Conservation (phyloP, 257 asterid genomes). For the Apocynum venetum region DNA sequence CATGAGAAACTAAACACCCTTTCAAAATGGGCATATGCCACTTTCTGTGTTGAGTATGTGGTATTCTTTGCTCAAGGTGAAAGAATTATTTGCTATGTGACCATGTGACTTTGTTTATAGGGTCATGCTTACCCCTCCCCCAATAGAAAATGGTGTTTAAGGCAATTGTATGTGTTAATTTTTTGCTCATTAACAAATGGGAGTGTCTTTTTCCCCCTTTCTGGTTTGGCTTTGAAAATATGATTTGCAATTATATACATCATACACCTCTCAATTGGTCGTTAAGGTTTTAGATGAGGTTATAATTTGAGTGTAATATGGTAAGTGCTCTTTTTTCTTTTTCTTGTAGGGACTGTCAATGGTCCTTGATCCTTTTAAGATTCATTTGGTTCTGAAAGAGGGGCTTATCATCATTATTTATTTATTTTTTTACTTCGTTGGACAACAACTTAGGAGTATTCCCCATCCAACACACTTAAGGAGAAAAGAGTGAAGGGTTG, state of each 20-base stretch:
- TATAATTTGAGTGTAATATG: background rate
- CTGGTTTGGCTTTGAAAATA: background rate
- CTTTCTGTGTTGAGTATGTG: background rate
- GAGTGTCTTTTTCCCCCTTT: too few species aligned
- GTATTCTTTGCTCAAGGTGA: background rate
- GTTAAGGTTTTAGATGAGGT: background rate
- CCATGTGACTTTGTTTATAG: too few species aligned
- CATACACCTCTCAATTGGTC: background rate
- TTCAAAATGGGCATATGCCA: background rate
- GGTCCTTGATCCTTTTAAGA: slow-evolving; percentile 1
- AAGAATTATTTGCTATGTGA: background rate
- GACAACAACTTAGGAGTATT: background rate
- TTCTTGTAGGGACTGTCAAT: background rate
- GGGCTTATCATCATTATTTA: too few species aligned
- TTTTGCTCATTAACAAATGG: background rate
- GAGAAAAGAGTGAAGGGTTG: background rate
- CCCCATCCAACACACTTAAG: too few species aligned
- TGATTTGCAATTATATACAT: background rate
- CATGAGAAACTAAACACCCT: background rate
- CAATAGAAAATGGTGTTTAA: background rate
- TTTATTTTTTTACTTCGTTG: too few species aligned
- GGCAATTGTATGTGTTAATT: background rate
- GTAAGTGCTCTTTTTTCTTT: background rate
- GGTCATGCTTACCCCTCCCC: background rate
- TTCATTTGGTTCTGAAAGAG: background rate